A percentile compares a stretch with the other conserved stretches of the same genome.
phyloP scores from a whole-genome alignment of 83 land plant genomes.

The Diphasiastrum complanatum region DNA sequence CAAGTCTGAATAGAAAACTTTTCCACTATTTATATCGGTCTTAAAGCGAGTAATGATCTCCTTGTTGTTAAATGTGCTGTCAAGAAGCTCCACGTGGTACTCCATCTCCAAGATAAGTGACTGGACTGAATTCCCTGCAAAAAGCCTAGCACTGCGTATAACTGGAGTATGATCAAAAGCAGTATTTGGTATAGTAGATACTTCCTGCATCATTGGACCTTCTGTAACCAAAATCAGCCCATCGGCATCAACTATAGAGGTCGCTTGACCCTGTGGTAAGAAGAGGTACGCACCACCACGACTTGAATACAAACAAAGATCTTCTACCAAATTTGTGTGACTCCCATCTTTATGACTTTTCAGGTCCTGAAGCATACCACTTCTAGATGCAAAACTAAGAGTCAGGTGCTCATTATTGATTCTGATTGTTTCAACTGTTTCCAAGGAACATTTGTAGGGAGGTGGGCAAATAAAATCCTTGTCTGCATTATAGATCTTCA shows the following conservation, averaged over 20 bases:
- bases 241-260: constrained; percentile 45
- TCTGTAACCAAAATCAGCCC: constrained; percentile 57
- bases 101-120: constrained; percentile 71
- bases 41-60: constrained; percentile 81
- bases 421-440: constrained; percentile 35
- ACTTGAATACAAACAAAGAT: constrained; percentile 78
- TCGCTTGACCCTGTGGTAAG: constrained; percentile 77
- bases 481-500: constrained; percentile 37
- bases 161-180: constrained; percentile 44
- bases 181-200: constrained; percentile 54
- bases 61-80: constrained; percentile 56
- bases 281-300: constrained; percentile 91
- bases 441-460: constrained; percentile 54
- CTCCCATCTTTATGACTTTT: constrained; percentile 34
- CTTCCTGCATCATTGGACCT: constrained; percentile 77
- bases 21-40: constrained; percentile 61
- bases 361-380: constrained; percentile 50
- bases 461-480: constrained; percentile 47
- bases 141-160: constrained; percentile 79
- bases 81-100: constrained; percentile 80
- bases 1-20: constrained; percentile 73
- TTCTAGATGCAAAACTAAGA: constrained; percentile 50
- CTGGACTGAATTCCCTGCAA: constrained; percentile 60
- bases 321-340: constrained; percentile 50
- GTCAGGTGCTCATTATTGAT: constrained; percentile 47